Base-by-base conservation (phyloP, 2,329 filamentous ascomycete species). In the Triangularia verruculosa region DNA sequence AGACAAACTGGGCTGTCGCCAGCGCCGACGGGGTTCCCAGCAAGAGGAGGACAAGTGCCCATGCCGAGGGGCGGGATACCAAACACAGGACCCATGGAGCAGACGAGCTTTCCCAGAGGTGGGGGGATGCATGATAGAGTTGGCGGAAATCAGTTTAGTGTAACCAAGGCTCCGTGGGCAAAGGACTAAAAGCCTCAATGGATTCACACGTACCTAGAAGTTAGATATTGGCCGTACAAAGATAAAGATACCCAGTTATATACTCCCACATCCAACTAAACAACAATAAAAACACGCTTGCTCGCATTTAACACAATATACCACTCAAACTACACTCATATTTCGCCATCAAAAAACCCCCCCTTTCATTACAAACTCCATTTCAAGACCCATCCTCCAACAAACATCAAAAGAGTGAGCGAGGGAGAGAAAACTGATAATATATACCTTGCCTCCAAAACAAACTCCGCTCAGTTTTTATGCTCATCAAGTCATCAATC, bases 111-210 rank as follows among this genome's bases (percentile, higher is more conserved):
- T 28, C 57, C 65, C 2, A 28, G 51, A 32, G 73, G 71, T 3
- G 75, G 71, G n/a, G 75, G 74, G 25, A 73, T 78, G 1, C 74
- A 71, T 24, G 39, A 47, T 20, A 47, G n/a, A 17, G 39, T 47
- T 47, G 39, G 39, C n/a, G 39, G 39, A 17, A 75, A 74, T 12
- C 78, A 80, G 65, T 74, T 78, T 47, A 73, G 75, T 1, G 66
- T 79, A 25, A 82, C 80, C 5, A 80, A 78, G 67, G 80, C 80
- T 13, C 80, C 80, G 1, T 83, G 80, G 80, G 78, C 79, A 0
- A 79, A 75, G 67, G 75, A 67, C 27, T 69, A n/a, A n/a, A 17
- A 13, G 27, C n/a, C 4, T 47, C 20, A 17, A 4, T 47, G 17
- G n/a, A 9, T 47, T 47, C 6, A 4, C n/a, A 2, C 20, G 39